Conservation (phyloP, 192 early-diverging fungal species). For the Coemansia sp. region DNA sequence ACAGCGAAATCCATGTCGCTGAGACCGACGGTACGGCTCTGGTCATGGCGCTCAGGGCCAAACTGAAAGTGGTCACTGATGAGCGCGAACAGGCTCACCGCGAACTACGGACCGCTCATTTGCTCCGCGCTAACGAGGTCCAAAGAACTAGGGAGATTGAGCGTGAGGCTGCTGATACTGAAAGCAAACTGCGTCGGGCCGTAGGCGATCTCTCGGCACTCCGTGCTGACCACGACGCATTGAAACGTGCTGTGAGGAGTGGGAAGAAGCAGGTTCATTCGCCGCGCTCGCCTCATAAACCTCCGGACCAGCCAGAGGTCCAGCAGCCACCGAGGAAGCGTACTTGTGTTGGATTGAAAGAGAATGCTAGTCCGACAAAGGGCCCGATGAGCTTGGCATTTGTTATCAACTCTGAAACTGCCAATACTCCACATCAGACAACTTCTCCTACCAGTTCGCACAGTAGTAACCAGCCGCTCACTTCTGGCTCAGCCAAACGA, state of each 20-base stretch:
- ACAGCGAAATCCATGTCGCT: background rate
- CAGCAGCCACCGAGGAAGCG: constrained; percentile 28
- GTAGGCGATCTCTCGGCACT: constrained; percentile 26
- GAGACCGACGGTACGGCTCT: constrained; percentile 27
- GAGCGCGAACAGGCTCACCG: constrained; percentile 46
- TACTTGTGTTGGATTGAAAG: constrained; percentile 10
- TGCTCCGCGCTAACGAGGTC: constrained; percentile 48
- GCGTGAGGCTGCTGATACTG: constrained; percentile 38
- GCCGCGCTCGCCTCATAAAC: background rate
- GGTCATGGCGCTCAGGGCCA: constrained; percentile 33
- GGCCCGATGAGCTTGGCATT: constrained; percentile 44
- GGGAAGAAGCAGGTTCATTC: background rate
- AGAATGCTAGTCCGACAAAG: background rate
- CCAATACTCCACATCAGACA: background rate
- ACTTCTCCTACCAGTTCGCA: background rate
- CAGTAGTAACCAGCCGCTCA: background rate
- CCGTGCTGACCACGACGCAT: constrained; percentile 27
- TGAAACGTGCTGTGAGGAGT: constrained; percentile 17
- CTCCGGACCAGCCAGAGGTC: background rate
- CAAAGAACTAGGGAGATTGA: constrained; percentile 43
- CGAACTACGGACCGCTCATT: constrained; percentile 44
- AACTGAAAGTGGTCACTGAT: constrained; percentile 21
- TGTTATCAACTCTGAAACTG: constrained; percentile 34
- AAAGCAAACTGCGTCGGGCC: constrained; percentile 27
- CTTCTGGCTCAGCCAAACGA: background rate